phyloP scores from a whole-genome alignment of 306 rosid genomes.

The Potentilla sterilis region DNA sequence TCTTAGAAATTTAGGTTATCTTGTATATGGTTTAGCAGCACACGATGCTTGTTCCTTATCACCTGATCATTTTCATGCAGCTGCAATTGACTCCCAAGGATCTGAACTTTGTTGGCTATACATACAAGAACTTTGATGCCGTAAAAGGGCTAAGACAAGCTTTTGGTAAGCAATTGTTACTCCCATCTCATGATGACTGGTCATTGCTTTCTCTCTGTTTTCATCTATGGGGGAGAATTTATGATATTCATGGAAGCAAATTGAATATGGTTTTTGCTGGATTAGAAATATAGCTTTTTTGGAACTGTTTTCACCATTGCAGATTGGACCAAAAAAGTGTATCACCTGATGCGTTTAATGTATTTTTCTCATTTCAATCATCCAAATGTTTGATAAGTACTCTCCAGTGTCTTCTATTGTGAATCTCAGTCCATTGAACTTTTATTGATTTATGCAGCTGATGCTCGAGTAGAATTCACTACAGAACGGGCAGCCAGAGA shows the following conservation, averaged over 20 bases:
- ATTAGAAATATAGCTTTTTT: not conserved
- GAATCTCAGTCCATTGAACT: constrained; percentile 18
- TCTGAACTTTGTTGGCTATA: constrained; percentile 91
- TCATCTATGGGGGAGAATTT: not conserved
- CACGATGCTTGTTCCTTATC: constrained; percentile 14
- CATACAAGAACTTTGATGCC: constrained; percentile 98
- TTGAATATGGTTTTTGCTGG: not conserved
- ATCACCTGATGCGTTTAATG: constrained; percentile 15
- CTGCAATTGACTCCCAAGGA: constrained; percentile 90
- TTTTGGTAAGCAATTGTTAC: constrained; percentile 52
- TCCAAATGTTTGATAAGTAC: not conserved
- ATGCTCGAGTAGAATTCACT: constrained; percentile 63
- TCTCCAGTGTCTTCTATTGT: not conserved
- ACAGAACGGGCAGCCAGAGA: constrained; percentile 64
- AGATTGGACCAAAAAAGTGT: constrained; percentile 14
- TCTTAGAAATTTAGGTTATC: not conserved
- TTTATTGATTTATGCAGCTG: constrained; percentile 58
- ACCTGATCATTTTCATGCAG: constrained; percentile 50
- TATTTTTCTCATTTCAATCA: constrained; percentile 11
- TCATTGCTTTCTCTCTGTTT: not conserved
- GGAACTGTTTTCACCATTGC: not conserved
- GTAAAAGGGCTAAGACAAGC: constrained; percentile 86
- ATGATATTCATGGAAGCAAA: constrained; percentile 13
- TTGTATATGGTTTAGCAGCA: not conserved
- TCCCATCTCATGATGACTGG: constrained; percentile 19